Evolutionary conservation across 768 basidiomycete species (phyloP).

Genomic region (Termitomyces titanicus): DNA sequence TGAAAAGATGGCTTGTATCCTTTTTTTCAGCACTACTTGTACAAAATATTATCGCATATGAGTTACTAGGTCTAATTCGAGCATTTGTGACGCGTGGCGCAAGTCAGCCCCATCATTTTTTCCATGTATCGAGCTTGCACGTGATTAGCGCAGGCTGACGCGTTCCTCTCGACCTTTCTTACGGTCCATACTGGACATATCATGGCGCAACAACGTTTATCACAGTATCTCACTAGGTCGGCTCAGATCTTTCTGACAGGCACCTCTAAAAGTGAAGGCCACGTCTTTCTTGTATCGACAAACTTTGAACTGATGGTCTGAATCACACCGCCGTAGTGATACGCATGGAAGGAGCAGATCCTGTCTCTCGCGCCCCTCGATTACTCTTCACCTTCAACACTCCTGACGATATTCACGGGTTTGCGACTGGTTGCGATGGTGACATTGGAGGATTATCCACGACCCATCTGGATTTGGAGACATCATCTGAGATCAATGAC

Average conservation of each 20-base stretch:
- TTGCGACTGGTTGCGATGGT: slow-evolving; percentile 78
- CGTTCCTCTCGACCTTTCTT: background rate
- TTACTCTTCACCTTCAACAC: slow-evolving; percentile 66
- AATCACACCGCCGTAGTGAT: slow-evolving; percentile 43
- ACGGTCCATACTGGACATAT: background rate
- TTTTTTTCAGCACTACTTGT: no score
- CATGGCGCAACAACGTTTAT: slow-evolving; percentile 30
- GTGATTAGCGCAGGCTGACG: slow-evolving; percentile 7
- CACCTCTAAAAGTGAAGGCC: slow-evolving; percentile 30
- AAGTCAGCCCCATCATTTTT: no score
- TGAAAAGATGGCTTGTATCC: no score
- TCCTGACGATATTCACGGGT: slow-evolving; percentile 51
- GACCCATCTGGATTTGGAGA: slow-evolving; percentile 70
- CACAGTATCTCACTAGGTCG: slow-evolving; percentile 35
- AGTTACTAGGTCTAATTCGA: no score
- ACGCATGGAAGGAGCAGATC: slow-evolving; percentile 74
- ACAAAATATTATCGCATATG: no score
- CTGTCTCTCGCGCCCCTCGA: slow-evolving; percentile 55
- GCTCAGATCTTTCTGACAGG: slow-evolving; percentile 31
- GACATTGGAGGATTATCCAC: slow-evolving; percentile 87
- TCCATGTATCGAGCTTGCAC: background rate
- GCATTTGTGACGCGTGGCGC: no score
- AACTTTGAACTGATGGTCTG: background rate
- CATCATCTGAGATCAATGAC: slow-evolving; percentile 40
- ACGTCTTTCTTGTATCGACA: background rate